A percentile compares a stretch with the other conserved stretches of the same genome.
Evolutionary conservation across 345 rosid genomes (phyloP).

Genomic region (Eucalyptus fibrosa): DNA sequence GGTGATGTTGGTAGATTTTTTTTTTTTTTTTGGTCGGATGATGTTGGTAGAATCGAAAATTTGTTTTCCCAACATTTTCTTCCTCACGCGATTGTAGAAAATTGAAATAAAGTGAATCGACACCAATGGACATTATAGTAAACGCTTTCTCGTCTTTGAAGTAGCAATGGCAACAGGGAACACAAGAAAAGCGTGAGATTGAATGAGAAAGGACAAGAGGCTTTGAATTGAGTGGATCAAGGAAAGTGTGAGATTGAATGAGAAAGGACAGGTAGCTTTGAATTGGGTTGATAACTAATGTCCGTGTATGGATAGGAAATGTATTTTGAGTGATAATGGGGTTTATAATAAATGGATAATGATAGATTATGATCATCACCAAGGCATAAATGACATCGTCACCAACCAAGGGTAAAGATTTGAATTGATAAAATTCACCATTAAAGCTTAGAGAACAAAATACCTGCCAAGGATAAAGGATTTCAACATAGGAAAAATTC

Average conservation of each 20-base stretch:
- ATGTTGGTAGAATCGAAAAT: neutral
- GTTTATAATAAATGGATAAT: no score
- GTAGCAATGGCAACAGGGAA: neutral
- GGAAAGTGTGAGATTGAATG: neutral
- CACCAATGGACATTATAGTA: neutral
- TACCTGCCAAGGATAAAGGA: neutral
- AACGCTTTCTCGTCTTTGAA: neutral
- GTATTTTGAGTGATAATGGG: neutral
- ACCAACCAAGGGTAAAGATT: no score
- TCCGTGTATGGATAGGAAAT: neutral
- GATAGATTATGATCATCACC: neutral
- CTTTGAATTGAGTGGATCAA: neutral
- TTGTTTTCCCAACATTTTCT: neutral
- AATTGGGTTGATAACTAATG: neutral
- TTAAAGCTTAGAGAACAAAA: rapidly evolving
- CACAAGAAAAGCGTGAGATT: neutral
- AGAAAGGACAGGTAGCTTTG: neutral
- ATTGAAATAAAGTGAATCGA: neutral
- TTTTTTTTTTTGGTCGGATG: no score
- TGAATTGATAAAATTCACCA: no score
- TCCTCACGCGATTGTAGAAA: neutral
- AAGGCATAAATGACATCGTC: neutral
- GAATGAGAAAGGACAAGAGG: neutral
- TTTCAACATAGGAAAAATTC: no score
- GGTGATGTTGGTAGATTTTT: neutral